Conservation (phyloP, 139 green algal species). For the Coccomyxa sp. region DNA sequence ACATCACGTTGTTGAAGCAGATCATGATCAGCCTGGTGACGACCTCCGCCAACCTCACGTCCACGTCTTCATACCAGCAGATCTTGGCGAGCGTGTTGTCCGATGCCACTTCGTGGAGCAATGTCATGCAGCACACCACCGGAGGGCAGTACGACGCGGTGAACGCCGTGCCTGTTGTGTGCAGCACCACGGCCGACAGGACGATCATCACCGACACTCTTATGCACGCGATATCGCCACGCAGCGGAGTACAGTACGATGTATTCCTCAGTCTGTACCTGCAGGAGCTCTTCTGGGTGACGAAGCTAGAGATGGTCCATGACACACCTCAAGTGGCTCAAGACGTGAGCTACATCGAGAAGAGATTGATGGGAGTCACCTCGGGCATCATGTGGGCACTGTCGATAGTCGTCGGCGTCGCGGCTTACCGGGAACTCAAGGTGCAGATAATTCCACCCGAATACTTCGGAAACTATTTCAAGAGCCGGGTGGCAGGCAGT, state of each 20-base stretch:
- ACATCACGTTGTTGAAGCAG: background rate
- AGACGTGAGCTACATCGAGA: background rate
- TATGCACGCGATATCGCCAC: background rate
- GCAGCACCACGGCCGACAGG: background rate
- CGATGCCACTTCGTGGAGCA: background rate
- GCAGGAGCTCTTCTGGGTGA: background rate
- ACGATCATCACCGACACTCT: background rate
- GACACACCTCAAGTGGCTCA: background rate
- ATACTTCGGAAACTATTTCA: conserved; percentile 2
- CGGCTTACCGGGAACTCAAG: background rate
- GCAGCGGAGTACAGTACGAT: background rate
- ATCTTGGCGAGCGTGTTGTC: background rate
- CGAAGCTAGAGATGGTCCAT: background rate
- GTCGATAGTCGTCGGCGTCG: background rate
- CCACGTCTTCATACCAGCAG: background rate
- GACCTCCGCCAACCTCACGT: background rate
- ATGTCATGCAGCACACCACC: background rate
- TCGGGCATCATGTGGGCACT: background rate
- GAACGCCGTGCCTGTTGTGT: background rate
- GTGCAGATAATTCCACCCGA: background rate
- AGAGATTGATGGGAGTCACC: background rate
- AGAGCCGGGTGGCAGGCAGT: background rate
- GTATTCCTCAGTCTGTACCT: background rate
- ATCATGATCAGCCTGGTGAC: background rate
- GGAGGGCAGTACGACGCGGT: background rate